Percentiles rank a stretch among this genome's conserved stretches.
Conservation (phyloP, 164 flowering plant species). For the Nymphaea colorata region DNA sequence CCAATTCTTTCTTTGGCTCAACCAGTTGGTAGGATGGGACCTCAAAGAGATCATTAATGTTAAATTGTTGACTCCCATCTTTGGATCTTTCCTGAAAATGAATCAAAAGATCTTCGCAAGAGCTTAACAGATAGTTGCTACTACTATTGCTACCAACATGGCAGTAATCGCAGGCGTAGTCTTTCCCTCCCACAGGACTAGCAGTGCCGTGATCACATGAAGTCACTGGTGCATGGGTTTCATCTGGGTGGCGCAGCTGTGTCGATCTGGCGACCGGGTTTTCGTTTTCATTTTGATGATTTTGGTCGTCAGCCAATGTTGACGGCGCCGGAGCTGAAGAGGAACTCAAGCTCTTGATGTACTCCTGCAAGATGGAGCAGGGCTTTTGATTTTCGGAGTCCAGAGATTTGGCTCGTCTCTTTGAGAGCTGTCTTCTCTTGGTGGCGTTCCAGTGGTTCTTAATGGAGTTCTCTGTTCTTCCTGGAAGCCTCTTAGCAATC, state of each 20-base stretch:
- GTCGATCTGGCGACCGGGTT: not conserved
- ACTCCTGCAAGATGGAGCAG: conserved; percentile 48
- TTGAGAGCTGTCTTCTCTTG: conserved; percentile 53
- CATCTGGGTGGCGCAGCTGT: not conserved
- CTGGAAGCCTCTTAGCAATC: conserved; percentile 65
- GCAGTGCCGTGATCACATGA: too few species aligned
- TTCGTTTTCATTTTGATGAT: not conserved
- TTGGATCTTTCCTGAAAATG: not conserved
- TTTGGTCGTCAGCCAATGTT: not conserved
- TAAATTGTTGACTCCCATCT: not conserved
- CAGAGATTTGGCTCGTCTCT: conserved; percentile 31
- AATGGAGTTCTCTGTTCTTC: conserved; percentile 81
- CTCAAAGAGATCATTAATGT: not conserved
- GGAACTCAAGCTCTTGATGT: conserved; percentile 51
- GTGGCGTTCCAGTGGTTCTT: conserved; percentile 96
- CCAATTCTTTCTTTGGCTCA: not conserved
- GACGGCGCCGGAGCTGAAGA: not conserved
- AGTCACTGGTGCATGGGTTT: too few species aligned
- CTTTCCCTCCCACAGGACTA: not conserved
- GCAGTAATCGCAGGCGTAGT: not conserved
- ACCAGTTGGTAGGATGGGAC: not conserved
- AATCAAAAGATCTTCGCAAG: not conserved
- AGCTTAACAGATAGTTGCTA: not conserved
- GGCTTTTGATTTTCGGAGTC: conserved; percentile 32
- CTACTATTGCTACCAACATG: not conserved